Evolutionary conservation across 768 basidiomycete genomes (phyloP).

Genomic region (Coprinellus micaceus): DNA sequence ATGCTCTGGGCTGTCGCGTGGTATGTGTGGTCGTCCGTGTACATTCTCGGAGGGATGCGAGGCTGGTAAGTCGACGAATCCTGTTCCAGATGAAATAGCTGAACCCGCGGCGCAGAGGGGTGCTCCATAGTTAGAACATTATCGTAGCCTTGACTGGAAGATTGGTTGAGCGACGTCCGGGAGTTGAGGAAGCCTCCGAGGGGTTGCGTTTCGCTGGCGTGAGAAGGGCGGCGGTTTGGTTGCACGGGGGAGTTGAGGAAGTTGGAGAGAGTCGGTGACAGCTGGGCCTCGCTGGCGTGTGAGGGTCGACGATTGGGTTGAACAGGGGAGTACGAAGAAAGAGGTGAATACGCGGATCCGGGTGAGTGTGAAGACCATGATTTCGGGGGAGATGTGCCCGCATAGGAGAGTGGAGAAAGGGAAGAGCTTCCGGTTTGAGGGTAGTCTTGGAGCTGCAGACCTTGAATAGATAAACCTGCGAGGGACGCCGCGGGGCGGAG

Average conservation of each 20-base stretch:
- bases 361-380: background rate
- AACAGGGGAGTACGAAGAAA: background rate
- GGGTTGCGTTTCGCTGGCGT: too few species aligned
- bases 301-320: background rate
- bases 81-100: background rate
- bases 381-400: background rate
- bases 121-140: too few species aligned
- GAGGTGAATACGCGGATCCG: background rate
- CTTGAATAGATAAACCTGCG: background rate
- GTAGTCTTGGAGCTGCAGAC: too few species aligned
- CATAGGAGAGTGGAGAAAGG: background rate
- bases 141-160: too few species aligned
- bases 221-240: background rate
- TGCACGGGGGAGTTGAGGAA: background rate
- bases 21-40: background rate
- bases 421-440: too few species aligned
- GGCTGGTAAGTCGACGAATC: background rate
- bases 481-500: background rate
- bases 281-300: background rate
- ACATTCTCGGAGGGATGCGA: background rate
- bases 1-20: slow-evolving; percentile 14
- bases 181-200: too few species aligned
- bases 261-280: background rate
- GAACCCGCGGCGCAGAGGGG: background rate
- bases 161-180: too few species aligned